Evolutionary conservation across 139 green algal species (phyloP).

Genomic region (Chlorella sp.): DNA sequence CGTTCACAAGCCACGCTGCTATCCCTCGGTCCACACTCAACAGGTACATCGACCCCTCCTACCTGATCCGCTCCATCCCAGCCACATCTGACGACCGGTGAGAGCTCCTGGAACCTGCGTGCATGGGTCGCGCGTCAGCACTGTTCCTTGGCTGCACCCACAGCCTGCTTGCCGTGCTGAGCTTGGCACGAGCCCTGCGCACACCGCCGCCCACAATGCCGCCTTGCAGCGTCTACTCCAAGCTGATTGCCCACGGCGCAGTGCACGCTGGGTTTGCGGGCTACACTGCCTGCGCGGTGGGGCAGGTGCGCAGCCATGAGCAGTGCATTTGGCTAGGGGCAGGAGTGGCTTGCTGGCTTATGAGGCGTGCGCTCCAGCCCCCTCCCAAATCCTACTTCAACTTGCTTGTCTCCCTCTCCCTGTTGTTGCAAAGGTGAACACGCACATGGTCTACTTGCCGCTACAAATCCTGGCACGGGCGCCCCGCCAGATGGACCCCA

Average conservation of each 20-base stretch:
- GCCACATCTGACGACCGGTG: slow-evolving; percentile 24
- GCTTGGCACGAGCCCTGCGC: background rate
- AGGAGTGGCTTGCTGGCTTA: background rate
- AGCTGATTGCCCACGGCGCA: slow-evolving; percentile 90
- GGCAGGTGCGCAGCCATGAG: background rate
- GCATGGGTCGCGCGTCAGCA: background rate
- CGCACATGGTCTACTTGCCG: slow-evolving; percentile 18
- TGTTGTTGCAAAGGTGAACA: slow-evolving; percentile 1
- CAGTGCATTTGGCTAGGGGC: background rate
- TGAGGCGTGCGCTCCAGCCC: background rate
- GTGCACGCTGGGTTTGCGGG: slow-evolving; percentile 96
- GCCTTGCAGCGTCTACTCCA: slow-evolving; percentile 80
- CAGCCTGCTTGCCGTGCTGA: background rate
- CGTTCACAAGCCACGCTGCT: background rate
- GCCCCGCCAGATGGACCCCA: slow-evolving; percentile 30
- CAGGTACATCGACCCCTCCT: slow-evolving; percentile 68
- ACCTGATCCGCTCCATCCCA: slow-evolving; percentile 69
- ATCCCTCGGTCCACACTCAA: background rate
- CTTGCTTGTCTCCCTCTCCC: background rate
- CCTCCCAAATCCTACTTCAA: background rate
- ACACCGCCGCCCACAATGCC: background rate
- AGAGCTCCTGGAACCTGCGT: background rate
- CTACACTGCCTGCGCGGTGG: slow-evolving; percentile 57
- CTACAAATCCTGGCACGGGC: slow-evolving; percentile 11
- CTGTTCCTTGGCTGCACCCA: background rate